Conservation (phyloP, 139 green algal genomes). For the Chlorella sp. region DNA sequence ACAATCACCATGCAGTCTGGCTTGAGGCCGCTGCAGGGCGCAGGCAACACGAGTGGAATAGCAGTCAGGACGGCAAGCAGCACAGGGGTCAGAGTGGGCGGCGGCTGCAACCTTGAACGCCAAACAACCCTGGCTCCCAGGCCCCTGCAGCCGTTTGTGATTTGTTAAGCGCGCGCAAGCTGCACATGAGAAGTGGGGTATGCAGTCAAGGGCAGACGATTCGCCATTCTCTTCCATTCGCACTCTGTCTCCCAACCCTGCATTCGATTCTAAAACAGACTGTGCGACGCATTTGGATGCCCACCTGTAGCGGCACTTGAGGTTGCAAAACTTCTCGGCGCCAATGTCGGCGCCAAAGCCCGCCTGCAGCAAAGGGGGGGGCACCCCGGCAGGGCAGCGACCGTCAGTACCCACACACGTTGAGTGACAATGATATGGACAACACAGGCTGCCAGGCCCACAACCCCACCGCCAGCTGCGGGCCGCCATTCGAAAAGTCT, state of each 20-base stretch:
- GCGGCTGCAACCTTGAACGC: neutral
- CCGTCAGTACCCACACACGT: neutral
- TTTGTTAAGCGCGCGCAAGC: too few species aligned
- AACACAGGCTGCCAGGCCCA: too few species aligned
- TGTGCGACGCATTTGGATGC: neutral
- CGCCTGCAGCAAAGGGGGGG: constrained; percentile 59
- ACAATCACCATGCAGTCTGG: constrained; percentile 90
- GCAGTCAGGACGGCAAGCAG: constrained; percentile 54
- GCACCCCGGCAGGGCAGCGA: neutral
- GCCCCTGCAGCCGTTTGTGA: too few species aligned
- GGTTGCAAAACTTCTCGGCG: constrained; percentile 85
- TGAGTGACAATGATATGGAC: too few species aligned
- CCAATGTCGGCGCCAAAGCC: constrained; percentile 99
- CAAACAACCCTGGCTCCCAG: too few species aligned
- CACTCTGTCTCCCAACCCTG: too few species aligned
- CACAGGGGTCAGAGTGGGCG: neutral
- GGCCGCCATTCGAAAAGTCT: too few species aligned
- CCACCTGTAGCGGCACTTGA: constrained; percentile 32
- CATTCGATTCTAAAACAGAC: too few species aligned
- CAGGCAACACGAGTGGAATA: too few species aligned
- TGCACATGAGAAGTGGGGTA: too few species aligned
- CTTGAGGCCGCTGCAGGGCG: constrained; percentile 71
- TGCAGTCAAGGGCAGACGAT: too few species aligned
- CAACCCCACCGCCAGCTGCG: too few species aligned
- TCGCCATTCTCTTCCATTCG: neutral